Percentiles rank a stretch among this genome's conserved stretches.
phyloP scores from a whole-genome alignment of 495 filamentous ascomycete species.

The Aspergillus panamensis region DNA sequence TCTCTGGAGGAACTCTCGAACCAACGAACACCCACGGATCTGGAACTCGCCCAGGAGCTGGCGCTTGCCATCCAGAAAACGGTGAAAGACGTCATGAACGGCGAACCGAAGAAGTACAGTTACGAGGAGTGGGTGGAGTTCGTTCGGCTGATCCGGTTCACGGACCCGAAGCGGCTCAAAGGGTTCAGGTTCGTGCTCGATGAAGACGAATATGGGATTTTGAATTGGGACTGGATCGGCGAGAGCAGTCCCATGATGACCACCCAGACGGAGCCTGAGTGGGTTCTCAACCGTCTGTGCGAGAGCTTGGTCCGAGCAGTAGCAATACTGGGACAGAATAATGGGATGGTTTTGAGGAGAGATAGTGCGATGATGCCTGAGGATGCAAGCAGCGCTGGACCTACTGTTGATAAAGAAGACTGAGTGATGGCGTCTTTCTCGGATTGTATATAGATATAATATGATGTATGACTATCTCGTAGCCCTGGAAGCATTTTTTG shows the following conservation, averaged over 20 bases:
- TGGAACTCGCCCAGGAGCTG: constrained; percentile 49
- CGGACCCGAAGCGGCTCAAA: constrained; percentile 27
- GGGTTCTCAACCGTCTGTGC: constrained; percentile 56
- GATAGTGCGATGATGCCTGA: constrained; percentile 24
- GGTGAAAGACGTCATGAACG: constrained; percentile 43
- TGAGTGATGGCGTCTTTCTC: background rate
- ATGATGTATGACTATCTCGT: background rate
- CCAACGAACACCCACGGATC: constrained; percentile 31
- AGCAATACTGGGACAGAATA: constrained; percentile 27
- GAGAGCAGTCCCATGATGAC: constrained; percentile 59
- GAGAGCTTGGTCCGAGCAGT: constrained; percentile 57
- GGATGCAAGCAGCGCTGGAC: background rate
- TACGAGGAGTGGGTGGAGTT: constrained; percentile 67
- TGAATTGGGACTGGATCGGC: constrained; percentile 69
- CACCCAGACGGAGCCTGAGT: constrained; percentile 54
- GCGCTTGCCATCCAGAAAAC: constrained; percentile 51
- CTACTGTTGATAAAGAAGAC: background rate
- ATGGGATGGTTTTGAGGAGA: constrained; percentile 28
- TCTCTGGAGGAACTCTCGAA: constrained; percentile 44
- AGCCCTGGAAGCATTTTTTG: background rate
- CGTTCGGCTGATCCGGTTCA: constrained; percentile 58
- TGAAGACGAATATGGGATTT: constrained; percentile 53
- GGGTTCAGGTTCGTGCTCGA: constrained; percentile 28
- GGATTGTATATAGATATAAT: background rate
- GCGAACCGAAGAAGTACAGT: constrained; percentile 45